Evolutionary conservation across 106 monocot genomes (phyloP), one percentile per base, ranked within the genome.

Genomic region (Amphibolis antarctica): DNA sequence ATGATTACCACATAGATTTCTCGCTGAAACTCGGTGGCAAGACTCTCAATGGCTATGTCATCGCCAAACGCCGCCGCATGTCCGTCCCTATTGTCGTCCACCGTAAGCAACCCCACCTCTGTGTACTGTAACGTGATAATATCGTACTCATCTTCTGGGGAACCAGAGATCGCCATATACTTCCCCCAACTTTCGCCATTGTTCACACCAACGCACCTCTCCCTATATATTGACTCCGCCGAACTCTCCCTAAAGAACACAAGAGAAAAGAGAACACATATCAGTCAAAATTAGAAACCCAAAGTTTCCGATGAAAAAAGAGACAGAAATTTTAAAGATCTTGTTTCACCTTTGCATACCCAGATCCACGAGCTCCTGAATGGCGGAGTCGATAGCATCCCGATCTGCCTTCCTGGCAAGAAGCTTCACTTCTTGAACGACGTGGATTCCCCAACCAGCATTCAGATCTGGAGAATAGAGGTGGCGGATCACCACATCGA

Each of bases 31-130:
- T 90, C 96, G 0, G 96, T 90, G 24, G 96, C 86, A 24, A 96
- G 74, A 72, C 84, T 76, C 58, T 82, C 90, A 51, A 96, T 84
- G 4, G 96, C 96, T 54, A 90, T 86, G 42, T 96, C 96, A 77
- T 96, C 96, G 1, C 96, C 96, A 64, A 96, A 96, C 0, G 96
- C 90, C 0, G 86, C 90, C 1, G 90, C 96, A 74, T 69, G 79
- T 17, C 96, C 96, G 44, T 53, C 74, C 23, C 76, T 61, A 59
- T 96, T 96, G 69, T 96, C 96, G 63, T 96, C 96, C 9, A 96
- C 68, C 0, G 69, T 82, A 26, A 96, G 64, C 62, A 90, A 76
- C 10, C 96, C 96, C 28, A 84, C 96, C 62, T 96, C 96, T 0
- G 86, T 86, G 53, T 90, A 96, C 47, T 86, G 90, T 36, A 96